A percentile compares a stretch with the other conserved stretches of the same genome.
phyloP scores from a whole-genome alignment of 2,329 filamentous ascomycete genomes.

The Phialophora tarda region DNA sequence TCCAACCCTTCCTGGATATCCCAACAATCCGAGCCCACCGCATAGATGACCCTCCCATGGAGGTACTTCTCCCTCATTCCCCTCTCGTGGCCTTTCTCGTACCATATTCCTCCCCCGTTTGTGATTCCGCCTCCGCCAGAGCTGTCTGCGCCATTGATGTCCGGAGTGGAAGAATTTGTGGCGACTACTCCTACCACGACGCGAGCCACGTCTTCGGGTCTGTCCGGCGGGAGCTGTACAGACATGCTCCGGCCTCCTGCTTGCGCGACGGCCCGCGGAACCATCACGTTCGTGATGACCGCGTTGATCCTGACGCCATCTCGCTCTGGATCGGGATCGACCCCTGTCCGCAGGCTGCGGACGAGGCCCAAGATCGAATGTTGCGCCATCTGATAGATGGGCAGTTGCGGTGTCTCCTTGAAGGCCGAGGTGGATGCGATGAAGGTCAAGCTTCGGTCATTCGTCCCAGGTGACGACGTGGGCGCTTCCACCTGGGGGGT shows the following conservation, averaged over 20 bases:
- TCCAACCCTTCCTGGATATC: constrained; percentile 53
- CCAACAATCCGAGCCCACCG: constrained; percentile 52
- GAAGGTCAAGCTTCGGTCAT: constrained; percentile 52
- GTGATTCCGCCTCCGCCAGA: constrained; percentile 22
- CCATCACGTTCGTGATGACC: constrained; percentile 54
- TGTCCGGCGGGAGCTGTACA: constrained; percentile 50
- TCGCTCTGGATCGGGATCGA: constrained; percentile 31
- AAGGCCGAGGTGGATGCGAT: constrained; percentile 57
- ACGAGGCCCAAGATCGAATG: constrained; percentile 59
- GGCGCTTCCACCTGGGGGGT: constrained; percentile 18
- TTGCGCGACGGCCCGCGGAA: constrained; percentile 48
- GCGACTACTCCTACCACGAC: constrained; percentile 33
- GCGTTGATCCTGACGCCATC: constrained; percentile 52
- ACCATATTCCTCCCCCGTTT: constrained; percentile 31
- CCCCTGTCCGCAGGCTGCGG: constrained; percentile 49
- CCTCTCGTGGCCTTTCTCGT: constrained; percentile 32
- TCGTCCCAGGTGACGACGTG: constrained; percentile 28
- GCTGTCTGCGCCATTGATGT: constrained; percentile 6
- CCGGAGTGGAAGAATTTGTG: constrained; percentile 23
- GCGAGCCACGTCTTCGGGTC: constrained; percentile 48
- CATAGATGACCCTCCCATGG: constrained; percentile 51
- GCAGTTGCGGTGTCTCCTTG: constrained; percentile 55
- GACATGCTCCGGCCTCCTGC: constrained; percentile 45
- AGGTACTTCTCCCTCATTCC: constrained; percentile 37
- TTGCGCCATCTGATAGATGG: constrained; percentile 56